Base-by-base conservation (phyloP, 2,329 filamentous ascomycete genomes). In the Pyricularia grisea region DNA sequence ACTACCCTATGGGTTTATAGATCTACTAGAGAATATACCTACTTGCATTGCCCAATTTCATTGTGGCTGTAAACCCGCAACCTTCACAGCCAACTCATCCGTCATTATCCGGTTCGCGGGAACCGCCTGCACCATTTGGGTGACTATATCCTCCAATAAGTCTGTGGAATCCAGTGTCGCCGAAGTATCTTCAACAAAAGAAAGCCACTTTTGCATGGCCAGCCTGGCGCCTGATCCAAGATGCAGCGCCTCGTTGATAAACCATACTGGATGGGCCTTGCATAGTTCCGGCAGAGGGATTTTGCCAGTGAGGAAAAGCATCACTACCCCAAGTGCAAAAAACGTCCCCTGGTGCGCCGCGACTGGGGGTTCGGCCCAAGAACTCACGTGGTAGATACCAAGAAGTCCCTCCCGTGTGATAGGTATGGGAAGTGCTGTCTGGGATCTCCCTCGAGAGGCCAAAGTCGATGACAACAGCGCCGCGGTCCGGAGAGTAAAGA, bases 401-500 rank as follows among this genome's bases (percentile, higher is more conserved):
- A 14, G 66, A 42, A 36, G 66, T n/a, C 1, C 66, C 66, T 14
- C 12, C 66, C 23, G 66, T 67, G 23, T 23, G 11, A 1, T 11
- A 14, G 30, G 30, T 30, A n/a, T 7, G 6, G 4, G 66, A 67
- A 50, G 2, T 50, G 3, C 42, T 50, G 3, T 25, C 66, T 12
- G 42, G 20, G 23, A 58, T n/a, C 42, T 50, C 42, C 3, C 25
- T 67, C 12, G 66, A 36, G 36, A 67, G 66, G 23, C 66, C 66
- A 30, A 67, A 67, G 66, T 67, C 66, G 66, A 67, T 67, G 27
- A 67, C 25, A 6, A 67, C 66, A 11, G 66, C 66, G 25, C 66
- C 66, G 5, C 66, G 66, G 2, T 2, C 3, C 66, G 27, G 33
- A 50, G 33, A 55, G 20, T 55, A 67, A 9, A 58, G 23, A 28